phyloP scores from a whole-genome alignment of 2,329 filamentous ascomycete species.

The Claviceps sp. region DNA sequence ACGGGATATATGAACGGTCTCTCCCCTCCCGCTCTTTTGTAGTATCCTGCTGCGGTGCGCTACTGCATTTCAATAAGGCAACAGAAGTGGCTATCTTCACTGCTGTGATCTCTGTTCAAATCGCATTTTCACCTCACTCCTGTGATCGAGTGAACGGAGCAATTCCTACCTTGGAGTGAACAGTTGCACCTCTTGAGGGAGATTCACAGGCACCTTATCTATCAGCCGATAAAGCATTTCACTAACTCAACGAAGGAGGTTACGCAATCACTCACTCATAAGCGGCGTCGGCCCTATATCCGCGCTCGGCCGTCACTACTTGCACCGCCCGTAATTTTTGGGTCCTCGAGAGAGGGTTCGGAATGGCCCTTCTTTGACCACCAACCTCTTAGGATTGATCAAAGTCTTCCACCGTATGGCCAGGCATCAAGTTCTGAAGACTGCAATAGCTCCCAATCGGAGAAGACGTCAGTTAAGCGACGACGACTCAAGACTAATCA shows the following conservation, averaged over 20 bases:
- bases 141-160: neutral
- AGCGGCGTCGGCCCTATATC: slow-evolving; percentile 16
- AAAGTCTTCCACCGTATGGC: slow-evolving; percentile 18
- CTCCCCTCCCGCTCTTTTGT: slow-evolving; percentile 14
- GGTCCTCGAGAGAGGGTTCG: slow-evolving; percentile 7
- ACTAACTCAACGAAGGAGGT: slow-evolving; percentile 24
- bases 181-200: neutral
- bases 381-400: slow-evolving; percentile 13
- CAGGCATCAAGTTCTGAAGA: slow-evolving; percentile 17
- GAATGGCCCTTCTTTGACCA: slow-evolving; percentile 9
- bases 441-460: slow-evolving; percentile 14
- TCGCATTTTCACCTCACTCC: neutral
- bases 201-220: neutral
- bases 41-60: slow-evolving; percentile 8
- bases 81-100: slow-evolving; percentile 7
- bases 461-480: slow-evolving; percentile 17
- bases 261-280: slow-evolving; percentile 15
- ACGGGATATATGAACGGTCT: slow-evolving; percentile 30
- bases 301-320: slow-evolving; percentile 11
- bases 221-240: slow-evolving; percentile 9
- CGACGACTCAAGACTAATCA: slow-evolving; percentile 16
- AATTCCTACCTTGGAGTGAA: neutral
- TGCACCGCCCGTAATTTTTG: slow-evolving; percentile 10
- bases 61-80: neutral
- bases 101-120: slow-evolving; percentile 9